These are phyloP conservation scores for Ophiostoma himal-ulmi DNA, from an alignment of 2,329 filamentous ascomycete species.

Conservation along the genomic window DNA sequence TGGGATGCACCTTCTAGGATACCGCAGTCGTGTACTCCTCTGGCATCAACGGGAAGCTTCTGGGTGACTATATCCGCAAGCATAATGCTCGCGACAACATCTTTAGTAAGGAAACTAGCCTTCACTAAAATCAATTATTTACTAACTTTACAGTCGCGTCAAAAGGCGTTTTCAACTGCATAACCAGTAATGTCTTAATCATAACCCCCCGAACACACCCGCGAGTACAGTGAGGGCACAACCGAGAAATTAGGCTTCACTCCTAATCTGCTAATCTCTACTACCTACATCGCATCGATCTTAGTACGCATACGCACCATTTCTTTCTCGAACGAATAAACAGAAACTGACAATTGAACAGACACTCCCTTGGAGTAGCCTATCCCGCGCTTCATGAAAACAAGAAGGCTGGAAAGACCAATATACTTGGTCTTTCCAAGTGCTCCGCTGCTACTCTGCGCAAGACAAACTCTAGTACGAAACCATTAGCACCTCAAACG, in stretches of 20 bases:
- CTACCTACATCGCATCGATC: background rate
- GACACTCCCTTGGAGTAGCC: background rate
- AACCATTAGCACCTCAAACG: background rate
- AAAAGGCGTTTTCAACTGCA: background rate
- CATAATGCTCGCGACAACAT: background rate
- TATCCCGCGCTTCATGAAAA: background rate
- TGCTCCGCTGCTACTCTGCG: background rate
- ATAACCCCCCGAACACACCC: background rate
- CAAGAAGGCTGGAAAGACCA: slow-evolving; percentile 1
- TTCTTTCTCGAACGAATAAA: background rate
- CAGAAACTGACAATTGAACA: background rate
- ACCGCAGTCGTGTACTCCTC: slow-evolving; percentile 31
- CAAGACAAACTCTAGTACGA: background rate
- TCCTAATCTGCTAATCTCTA: background rate
- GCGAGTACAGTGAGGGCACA: background rate
- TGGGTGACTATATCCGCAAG: slow-evolving; percentile 1
- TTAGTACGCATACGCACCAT: background rate
- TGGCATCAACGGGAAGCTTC: background rate
- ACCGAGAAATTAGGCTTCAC: background rate
- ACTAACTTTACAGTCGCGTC: background rate
- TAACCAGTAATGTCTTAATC: background rate
- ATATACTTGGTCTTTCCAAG: background rate
- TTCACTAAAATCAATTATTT: background rate
- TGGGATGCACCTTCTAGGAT: slow-evolving; percentile 24
- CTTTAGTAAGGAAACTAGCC: background rate